Evolutionary conservation across 495 filamentous ascomycete species (phyloP), one percentile per base, ranked within the genome.

Genomic region (Podospora pseudopauciseta): DNA sequence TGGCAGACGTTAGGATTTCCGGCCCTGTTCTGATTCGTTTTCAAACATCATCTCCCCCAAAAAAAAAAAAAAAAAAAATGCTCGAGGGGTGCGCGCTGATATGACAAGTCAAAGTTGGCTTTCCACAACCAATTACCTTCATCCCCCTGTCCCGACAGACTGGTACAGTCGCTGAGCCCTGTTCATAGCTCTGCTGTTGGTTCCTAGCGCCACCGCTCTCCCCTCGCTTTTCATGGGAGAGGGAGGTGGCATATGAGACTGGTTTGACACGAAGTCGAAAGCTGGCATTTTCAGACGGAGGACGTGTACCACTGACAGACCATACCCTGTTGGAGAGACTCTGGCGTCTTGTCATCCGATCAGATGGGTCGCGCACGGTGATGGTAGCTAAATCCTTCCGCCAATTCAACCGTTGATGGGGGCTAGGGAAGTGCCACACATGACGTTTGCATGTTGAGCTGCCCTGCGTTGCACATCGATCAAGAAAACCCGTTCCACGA

Each of bases 91-190:
- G n/a, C 23, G n/a, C 7, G 55, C 23, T 19, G n/a, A 58, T 58
- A 58, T 58, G 23, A 58, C 55, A 58, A 26, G 55, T 58, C 55
- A 58, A 20, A 58, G n/a, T 0, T 58, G 15, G n/a, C n/a, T 58
- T 58, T 19, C 7, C 4, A 11, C 23, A 26, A n/a, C 55, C 55
- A 58, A 58, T 58, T 19, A 58, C 6, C 55, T 5, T 20, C 23
- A 13, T 9, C 7, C 0, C 23, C 55, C 23, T 9, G 55, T 58
- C n/a, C 55, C 55, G 18, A 18, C 55, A 58, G 55, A 58, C 7
- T 13, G 55, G 55, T 58, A 15, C 55, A 58, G 23, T 58, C 55
- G 55, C 55, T n/a, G 55, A 58, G 23, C 55, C 55, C 55, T 58
- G 55, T 58, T 58, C 18, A 11, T 58, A 58, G 55, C n/a, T 58